Base-by-base conservation (phyloP, 345 rosid genomes). In the Hevea brasiliensis region DNA sequence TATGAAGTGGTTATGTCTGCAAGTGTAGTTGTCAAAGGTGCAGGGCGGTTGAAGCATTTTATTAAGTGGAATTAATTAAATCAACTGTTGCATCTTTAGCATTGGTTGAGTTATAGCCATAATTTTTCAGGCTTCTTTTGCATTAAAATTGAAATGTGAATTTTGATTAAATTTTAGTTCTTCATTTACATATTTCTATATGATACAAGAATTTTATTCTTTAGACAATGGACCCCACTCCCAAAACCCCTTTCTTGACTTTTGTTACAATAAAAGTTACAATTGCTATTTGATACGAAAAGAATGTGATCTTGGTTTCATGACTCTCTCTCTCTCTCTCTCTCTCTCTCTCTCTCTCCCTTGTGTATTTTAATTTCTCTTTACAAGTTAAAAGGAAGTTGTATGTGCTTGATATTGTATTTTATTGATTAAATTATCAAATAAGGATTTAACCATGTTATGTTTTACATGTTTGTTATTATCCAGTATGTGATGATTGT, bases 401-500 rank as follows among this genome's bases (percentile, higher is more conserved):
- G 7, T 54, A 7, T 29, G 65, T 74, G n/a, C 32, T 51, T 50
- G 44, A 6, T 59, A 53, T n/a, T 47, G 18, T n/a, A 17, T 26
- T 53, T 12, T 65, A 24, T 21, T 26, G 67, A 17, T 51, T 18
- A n/a, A n/a, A n/a, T n/a, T n/a, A n/a, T n/a, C n/a, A n/a, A n/a
- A n/a, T 32, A 32, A 32, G 37, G 5, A 14, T 26, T 29, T 35
- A 20, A 44, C 55, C 3, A 35, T 15, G 8, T 27, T 65, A 12
- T 41, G 61, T 18, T 51, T 1, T 64, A 54, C 58, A 40, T 51
- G 24, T 37, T 37, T 62, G 29, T 72, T 32, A 48, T 44, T 32
- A 40, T 78, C 87, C 91, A 91, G 99, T 91, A 91, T 83, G 97
- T 93, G 84, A 96, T 91, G 97, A 80, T 96, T 77, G 97, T 93